These are phyloP conservation scores for Capsicum rhomboideum DNA, from an alignment of 257 asterid genomes.

Conservation along the genomic window DNA sequence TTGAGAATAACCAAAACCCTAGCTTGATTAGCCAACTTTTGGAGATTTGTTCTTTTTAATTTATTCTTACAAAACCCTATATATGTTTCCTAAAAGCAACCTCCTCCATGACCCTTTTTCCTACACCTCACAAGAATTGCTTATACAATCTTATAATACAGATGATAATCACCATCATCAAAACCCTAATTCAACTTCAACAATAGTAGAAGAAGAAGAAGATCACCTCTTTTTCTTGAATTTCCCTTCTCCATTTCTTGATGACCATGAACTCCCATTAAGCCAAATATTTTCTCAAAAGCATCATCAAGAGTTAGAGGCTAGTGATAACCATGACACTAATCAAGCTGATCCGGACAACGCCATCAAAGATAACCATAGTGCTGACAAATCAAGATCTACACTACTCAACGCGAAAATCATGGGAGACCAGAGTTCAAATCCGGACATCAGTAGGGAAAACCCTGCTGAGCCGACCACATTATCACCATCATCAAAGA, in stretches of 20 bases:
- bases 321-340: neutral
- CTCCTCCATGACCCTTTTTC: slow-evolving; percentile 15
- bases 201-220: slow-evolving; percentile 9
- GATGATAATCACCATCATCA: neutral
- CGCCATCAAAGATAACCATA: neutral
- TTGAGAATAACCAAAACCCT: slow-evolving; percentile 7
- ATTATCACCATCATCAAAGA: neutral
- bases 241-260: slow-evolving; percentile 43
- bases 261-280: slow-evolving; percentile 38
- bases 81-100: slow-evolving; percentile 32
- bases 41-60: neutral
- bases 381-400: neutral
- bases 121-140: slow-evolving; percentile 4
- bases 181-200: slow-evolving; percentile 18
- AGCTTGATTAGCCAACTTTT: neutral
- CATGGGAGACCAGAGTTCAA: neutral
- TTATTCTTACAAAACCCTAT: neutral
- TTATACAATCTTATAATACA: slow-evolving; percentile 9
- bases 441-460: neutral
- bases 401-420: neutral
- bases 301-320: neutral
- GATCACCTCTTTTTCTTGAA: slow-evolving; percentile 15
- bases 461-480: neutral
- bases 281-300: slow-evolving; percentile 29
- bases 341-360: neutral